Conservation (phyloP, 1,139 yeast species). For the Kurtzmaniella natalensis region DNA sequence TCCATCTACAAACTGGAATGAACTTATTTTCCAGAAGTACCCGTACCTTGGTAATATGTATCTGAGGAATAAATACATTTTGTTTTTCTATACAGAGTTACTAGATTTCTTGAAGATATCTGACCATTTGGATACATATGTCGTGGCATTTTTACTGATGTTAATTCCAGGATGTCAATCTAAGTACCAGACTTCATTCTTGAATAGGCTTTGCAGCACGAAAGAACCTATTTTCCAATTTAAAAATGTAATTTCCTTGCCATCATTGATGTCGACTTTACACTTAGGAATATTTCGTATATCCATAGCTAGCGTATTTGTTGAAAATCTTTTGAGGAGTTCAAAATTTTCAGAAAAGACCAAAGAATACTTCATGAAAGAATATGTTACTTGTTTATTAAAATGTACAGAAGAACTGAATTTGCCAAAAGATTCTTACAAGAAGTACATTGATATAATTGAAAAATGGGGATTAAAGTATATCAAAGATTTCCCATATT, state of each 20-base stretch:
- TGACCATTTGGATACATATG: conserved; percentile 6
- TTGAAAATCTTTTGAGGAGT: conserved; percentile 18
- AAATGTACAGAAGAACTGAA: conserved; percentile 1
- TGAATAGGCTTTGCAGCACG: conserved; percentile 2
- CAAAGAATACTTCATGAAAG: conserved; percentile 4
- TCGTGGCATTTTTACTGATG: conserved; percentile 3
- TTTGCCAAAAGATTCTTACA: background rate
- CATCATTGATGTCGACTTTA: background rate
- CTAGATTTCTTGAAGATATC: conserved; percentile 10
- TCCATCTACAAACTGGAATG: conserved; percentile 31
- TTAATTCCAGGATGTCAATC: conserved; percentile 4
- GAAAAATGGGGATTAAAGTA: conserved; percentile 4
- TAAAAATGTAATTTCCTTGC: conserved; percentile 1
- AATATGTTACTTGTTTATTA: conserved; percentile 4
- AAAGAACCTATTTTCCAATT: conserved; percentile 4
- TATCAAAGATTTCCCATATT: conserved; percentile 6
- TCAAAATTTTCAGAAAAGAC: conserved; percentile 9
- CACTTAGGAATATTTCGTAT: conserved; percentile 19
- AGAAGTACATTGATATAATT: conserved; percentile 3
- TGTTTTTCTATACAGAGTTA: conserved; percentile 27
- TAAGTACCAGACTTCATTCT: conserved; percentile 3
- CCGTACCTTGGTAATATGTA: conserved; percentile 38
- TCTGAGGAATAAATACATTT: conserved; percentile 33
- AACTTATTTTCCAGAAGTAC: conserved; percentile 32
- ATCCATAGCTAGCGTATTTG: conserved; percentile 17